A percentile compares a stretch with the other conserved stretches of the same genome.
Conservation (phyloP, 139 green algal genomes). For the Coelastrella sp. region DNA sequence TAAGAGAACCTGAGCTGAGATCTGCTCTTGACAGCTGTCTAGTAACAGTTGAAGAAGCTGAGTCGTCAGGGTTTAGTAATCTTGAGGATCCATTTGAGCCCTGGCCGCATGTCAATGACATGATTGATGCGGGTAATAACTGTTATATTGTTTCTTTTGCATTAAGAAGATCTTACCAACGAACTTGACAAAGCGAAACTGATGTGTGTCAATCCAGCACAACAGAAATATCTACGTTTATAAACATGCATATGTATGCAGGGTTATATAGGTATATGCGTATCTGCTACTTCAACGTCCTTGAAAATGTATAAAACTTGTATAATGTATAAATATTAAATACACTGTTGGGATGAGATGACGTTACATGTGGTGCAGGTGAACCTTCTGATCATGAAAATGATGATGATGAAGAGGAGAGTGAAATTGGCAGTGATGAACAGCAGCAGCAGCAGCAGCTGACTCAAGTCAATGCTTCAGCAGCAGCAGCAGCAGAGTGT, state of each 20-base stretch:
- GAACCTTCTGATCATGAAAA: slow-evolving; percentile 51
- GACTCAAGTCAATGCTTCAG: neutral
- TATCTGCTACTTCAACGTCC: neutral
- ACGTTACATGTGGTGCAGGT: no score
- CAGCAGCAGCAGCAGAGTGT: neutral
- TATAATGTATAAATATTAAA: neutral
- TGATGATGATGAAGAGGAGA: no score
- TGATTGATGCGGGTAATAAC: slow-evolving; percentile 47
- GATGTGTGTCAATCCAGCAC: neutral
- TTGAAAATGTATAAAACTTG: neutral
- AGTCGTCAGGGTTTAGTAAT: slow-evolving; percentile 6
- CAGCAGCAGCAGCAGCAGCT: slow-evolving; percentile 36
- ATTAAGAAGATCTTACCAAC: no score
- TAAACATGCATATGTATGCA: neutral
- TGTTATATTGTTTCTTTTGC: neutral
- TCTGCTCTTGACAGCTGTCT: slow-evolving; percentile 76
- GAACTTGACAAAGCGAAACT: no score
- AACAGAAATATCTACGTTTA: neutral
- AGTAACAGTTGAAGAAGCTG: slow-evolving; percentile 48
- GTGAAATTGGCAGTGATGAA: slow-evolving; percentile 48
- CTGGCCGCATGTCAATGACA: slow-evolving; percentile 67
- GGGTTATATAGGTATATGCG: neutral
- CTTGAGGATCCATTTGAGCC: slow-evolving; percentile 67
- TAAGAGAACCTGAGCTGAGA: slow-evolving; percentile 38
- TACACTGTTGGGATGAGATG: no score